Evolutionary conservation across 768 basidiomycete species (phyloP).

Genomic region (Crepidotus variabilis): DNA sequence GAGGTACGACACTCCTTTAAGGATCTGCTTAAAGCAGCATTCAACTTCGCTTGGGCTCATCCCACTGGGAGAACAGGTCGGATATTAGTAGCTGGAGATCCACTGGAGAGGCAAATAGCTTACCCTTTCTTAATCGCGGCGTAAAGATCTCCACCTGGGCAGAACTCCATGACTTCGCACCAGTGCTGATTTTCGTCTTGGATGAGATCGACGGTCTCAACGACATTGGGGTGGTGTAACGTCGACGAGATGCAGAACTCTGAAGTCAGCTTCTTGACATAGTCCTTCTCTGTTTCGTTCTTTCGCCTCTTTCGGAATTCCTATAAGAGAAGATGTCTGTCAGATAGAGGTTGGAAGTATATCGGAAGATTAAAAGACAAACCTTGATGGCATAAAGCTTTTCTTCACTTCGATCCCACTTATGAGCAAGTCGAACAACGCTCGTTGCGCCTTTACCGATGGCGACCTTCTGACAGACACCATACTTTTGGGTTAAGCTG

Average conservation of each 20-base stretch:
- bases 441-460: slow-evolving; percentile 99
- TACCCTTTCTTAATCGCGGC: slow-evolving; percentile 97
- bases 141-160: slow-evolving; percentile 96
- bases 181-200: slow-evolving; percentile 95
- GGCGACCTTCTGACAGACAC: slow-evolving; percentile 93
- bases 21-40: slow-evolving; percentile 96
- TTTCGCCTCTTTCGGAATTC: slow-evolving; percentile 98
- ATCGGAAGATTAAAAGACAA: slow-evolving; percentile 18
- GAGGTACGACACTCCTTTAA: slow-evolving; percentile 84
- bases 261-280: slow-evolving; percentile 98
- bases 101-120: slow-evolving; percentile 15
- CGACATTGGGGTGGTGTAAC: slow-evolving; percentile 88
- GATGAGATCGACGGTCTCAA: slow-evolving; percentile 98
- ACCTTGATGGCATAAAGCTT: slow-evolving; percentile 99
- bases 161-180: slow-evolving; percentile 99
- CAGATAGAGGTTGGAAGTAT: slow-evolving; percentile 1
- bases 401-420: slow-evolving; percentile 96
- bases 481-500: slow-evolving; percentile 83
- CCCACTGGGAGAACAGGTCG: slow-evolving; percentile 25
- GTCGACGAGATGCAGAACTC: slow-evolving; percentile 99
- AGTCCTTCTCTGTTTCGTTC: slow-evolving; percentile 99
- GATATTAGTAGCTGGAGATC: slow-evolving; percentile 1
- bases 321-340: slow-evolving; percentile 42
- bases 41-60: slow-evolving; percentile 93
- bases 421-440: slow-evolving; percentile 94